Percentiles rank a stretch among this genome's conserved stretches.
These are phyloP conservation scores for Penicillium soppii DNA, from an alignment of 495 filamentous ascomycete species.

Conservation along the genomic window DNA sequence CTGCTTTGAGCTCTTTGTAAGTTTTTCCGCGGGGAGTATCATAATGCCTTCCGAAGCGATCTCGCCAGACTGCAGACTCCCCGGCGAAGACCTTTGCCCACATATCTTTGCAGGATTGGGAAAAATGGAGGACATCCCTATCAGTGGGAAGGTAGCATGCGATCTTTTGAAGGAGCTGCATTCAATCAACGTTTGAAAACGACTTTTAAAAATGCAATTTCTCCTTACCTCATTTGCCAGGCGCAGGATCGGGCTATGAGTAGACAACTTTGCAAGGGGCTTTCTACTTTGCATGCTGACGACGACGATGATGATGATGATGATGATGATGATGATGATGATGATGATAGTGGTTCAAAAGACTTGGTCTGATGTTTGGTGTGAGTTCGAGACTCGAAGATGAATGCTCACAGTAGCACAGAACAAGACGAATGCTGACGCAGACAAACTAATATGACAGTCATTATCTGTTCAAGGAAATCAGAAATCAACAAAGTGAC, in stretches of 20 bases:
- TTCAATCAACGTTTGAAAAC: neutral
- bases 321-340: too few species aligned
- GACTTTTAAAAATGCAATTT: neutral
- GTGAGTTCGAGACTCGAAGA: too few species aligned
- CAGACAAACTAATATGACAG: too few species aligned
- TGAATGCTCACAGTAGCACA: too few species aligned
- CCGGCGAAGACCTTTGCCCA: slow-evolving; percentile 15
- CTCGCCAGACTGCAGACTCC: slow-evolving; percentile 33
- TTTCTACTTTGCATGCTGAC: too few species aligned
- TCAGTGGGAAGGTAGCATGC: slow-evolving; percentile 33
- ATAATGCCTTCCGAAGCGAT: slow-evolving; percentile 33
- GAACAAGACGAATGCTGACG: too few species aligned
- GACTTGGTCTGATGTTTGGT: too few species aligned
- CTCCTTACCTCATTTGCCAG: slow-evolving; percentile 30
- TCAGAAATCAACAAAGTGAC: too few species aligned
- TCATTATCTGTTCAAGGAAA: too few species aligned
- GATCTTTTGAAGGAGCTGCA: slow-evolving; percentile 41
- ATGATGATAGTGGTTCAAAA: too few species aligned
- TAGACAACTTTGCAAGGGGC: too few species aligned
- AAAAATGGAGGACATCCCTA: slow-evolving; percentile 30
- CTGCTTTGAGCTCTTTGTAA: slow-evolving; percentile 24
- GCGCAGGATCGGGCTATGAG: slow-evolving; percentile 7
- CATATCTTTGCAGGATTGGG: slow-evolving; percentile 24
- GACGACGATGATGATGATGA: too few species aligned
- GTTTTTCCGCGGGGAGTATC: slow-evolving; percentile 24